These are phyloP conservation scores for Isatis tinctoria DNA, from an alignment of 345 rosid genomes.

Conservation along the genomic window DNA sequence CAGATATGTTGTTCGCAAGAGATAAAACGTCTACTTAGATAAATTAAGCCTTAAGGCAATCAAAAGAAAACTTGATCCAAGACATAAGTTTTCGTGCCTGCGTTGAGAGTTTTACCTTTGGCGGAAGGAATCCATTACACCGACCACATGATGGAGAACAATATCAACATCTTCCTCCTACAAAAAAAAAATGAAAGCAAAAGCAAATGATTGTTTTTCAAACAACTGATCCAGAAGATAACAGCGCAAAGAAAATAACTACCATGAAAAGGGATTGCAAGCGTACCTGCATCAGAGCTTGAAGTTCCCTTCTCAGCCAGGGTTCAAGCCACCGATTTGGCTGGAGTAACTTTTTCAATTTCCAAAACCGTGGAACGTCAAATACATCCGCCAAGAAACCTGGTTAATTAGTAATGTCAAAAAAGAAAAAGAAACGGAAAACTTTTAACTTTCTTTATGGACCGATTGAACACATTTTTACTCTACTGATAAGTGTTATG, in stretches of 20 bases:
- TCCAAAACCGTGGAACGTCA: conserved; percentile 62
- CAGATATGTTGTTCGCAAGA: background rate
- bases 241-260: background rate
- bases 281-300: conserved; percentile 72
- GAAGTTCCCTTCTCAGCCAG: conserved; percentile 86
- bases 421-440: background rate
- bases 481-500: background rate
- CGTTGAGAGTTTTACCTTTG: conserved; percentile 42
- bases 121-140: conserved; percentile 57
- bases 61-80: background rate
- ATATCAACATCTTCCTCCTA: conserved; percentile 83
- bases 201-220: too few relatives aligned
- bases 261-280: background rate
- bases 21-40: background rate
- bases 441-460: background rate
- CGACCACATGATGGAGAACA: conserved; percentile 63
- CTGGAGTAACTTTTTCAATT: conserved; percentile 53
- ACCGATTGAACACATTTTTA: background rate
- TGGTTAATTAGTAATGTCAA: conserved; percentile 27
- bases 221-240: background rate
- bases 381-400: conserved; percentile 51
- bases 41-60: background rate
- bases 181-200: background rate
- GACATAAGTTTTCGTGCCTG: background rate
- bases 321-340: conserved; percentile 54